Base-by-base conservation (phyloP, 2,329 filamentous ascomycete genomes). In the Fusarium illudens region DNA sequence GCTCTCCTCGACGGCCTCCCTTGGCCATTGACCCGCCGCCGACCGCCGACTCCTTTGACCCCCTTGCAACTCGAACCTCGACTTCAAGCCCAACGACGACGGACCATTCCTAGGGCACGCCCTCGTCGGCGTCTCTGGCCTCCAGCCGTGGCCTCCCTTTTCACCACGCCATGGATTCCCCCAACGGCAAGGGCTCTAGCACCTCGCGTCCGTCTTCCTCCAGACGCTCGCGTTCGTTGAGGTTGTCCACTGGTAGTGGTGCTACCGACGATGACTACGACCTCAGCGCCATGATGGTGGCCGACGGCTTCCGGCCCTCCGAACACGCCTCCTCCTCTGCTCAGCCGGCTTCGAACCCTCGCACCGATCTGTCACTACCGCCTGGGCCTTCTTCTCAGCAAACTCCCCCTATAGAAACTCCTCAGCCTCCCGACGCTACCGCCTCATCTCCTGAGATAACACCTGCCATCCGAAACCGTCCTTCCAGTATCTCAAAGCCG, bases 401-500 rank as follows among this genome's bases (percentile, higher is more conserved):
- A 30, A 54, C 32, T 12, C 29, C 53, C 32, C 54, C 58, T 8
- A 32, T 51, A 37, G 66, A 68, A 30, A 44, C 57, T 25, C 60
- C 60, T 29, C 65, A 70, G 32, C 36, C 44, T 9, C 52, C 27
- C 12, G 58, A 34, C 53, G 59, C 39, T 62, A 51, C 36, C 53
- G 60, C 20, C 53, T 66, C 72, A 15, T 59, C 72, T 33, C 72
- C 68, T 3, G 74, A 76, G 62, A 69, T 58, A 12, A 32, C 52
- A 15, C 25, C 67, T 20, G 63, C 62, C 12, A 68, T 70, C 52
- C 67, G 74, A 29, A 75, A 76, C 59, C 80, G 84, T 60, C 82
- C 85, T 34, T 87, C 86, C 4, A 89, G 87, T 74, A 84, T 84
- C 49, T 80, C 84, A 13, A 90, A 90, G 65, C 80, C 84, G n/a